Evolutionary conservation across 106 monocot genomes (phyloP), one percentile per base, ranked within the genome.

Genomic region (Amphibolis antarctica): DNA sequence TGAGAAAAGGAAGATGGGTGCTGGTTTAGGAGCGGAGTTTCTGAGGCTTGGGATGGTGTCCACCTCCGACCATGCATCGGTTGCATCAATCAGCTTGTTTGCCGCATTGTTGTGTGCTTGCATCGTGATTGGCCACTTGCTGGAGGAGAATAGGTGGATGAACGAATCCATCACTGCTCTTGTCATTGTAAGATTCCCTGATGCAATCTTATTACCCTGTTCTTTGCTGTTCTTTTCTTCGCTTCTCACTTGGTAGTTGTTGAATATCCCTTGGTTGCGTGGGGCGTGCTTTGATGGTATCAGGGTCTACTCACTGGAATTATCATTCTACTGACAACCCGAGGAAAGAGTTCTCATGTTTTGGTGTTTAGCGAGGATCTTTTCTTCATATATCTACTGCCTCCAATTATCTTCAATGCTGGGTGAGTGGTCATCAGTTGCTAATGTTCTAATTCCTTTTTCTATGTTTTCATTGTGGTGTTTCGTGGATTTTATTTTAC

Each of bases 351-450:
- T 69, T 96, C 96, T 44, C 96, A 77, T 54, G 42, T 96, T 44
- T 71, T 96, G 45, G 84, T 96, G 46, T 96, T 96, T 69, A 96
- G 96, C 31, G 96, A 96, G 70, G 90, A 90, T 28, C 72, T 96
- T 28, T 96, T 96, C 78, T 96, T 96, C 62, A 90, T 96, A 28
- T 96, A 86, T 46, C 78, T 96, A 55, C 86, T 96, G 10, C 96
- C 96, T 0, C 96, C 96, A 29, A 96, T 96, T 44, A 96, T 96
- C 62, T 96, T 96, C 56, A 96, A 96, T 62, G 96, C 96, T 12
- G 96, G 96, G 96, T 96, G 69, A 60, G 57, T 26, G 26, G 15
- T 36, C 7, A 36, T 36, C 36, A 36, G 36, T 7, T 36, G 36
- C 7, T 36, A 7, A 7, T 36, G 2, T 36, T 36, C 36, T 7